A percentile compares a stretch with the other conserved stretches of the same genome.
Evolutionary conservation across 1,284 basidiomycete species (phyloP).

Genomic region (Tranzscheliella williamsii): DNA sequence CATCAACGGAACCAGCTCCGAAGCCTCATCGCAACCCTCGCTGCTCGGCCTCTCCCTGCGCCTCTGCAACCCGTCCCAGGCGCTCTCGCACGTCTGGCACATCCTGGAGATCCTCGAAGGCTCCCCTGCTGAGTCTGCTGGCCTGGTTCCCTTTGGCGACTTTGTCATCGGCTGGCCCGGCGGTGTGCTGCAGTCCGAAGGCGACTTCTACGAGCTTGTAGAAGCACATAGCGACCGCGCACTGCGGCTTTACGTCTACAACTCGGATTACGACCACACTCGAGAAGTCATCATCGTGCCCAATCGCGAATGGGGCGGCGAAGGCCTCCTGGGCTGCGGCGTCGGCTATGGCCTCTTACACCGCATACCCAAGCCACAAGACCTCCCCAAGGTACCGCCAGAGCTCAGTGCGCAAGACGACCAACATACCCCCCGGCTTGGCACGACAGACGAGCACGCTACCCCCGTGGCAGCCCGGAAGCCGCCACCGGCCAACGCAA

Average conservation of each 20-base stretch:
- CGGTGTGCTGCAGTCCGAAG: slow-evolving; percentile 79
- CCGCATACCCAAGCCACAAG: slow-evolving; percentile 50
- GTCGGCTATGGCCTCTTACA: slow-evolving; percentile 56
- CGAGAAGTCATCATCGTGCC: slow-evolving; percentile 57
- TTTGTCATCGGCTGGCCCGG: slow-evolving; percentile 94
- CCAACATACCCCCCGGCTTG: background rate
- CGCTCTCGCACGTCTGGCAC: slow-evolving; percentile 74
- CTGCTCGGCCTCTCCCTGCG: slow-evolving; percentile 88
- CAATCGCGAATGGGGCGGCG: slow-evolving; percentile 56
- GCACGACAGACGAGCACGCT: too few relatives aligned
- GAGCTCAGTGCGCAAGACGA: slow-evolving; percentile 6
- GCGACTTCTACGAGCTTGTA: slow-evolving; percentile 94
- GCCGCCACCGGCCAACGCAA: background rate
- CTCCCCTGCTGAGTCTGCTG: slow-evolving; percentile 79
- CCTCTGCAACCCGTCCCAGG: slow-evolving; percentile 67
- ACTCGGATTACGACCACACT: slow-evolving; percentile 81
- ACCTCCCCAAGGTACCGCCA: slow-evolving; percentile 30
- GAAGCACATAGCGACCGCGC: slow-evolving; percentile 93
- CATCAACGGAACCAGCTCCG: slow-evolving; percentile 22
- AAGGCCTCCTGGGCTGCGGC: slow-evolving; percentile 56
- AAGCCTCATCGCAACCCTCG: slow-evolving; percentile 66
- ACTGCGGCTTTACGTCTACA: slow-evolving; percentile 90
- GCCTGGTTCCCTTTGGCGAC: slow-evolving; percentile 83
- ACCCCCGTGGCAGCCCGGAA: background rate
- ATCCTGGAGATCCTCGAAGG: slow-evolving; percentile 94